Percentiles rank a stretch among this genome's conserved stretches.
Evolutionary conservation across 2,329 filamentous ascomycete species (phyloP).

Genomic region (Clonostachys chloroleuca): DNA sequence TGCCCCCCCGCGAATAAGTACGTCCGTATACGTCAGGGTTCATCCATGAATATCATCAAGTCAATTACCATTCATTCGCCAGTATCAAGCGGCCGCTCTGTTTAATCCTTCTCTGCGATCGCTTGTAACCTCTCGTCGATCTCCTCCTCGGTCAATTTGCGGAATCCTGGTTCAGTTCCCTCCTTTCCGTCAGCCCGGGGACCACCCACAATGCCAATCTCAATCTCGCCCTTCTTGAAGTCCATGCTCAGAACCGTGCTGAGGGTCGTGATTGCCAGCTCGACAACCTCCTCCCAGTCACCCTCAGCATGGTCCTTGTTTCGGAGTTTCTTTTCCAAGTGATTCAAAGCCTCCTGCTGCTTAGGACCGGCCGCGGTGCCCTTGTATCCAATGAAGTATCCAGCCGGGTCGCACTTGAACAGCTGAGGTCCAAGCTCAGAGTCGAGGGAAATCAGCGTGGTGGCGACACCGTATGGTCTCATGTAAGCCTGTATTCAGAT

Average conservation of each 20-base stretch:
- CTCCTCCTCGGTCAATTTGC: constrained; percentile 91
- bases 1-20: no score
- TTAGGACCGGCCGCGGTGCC: constrained; percentile 95
- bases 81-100: constrained; percentile 5
- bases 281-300: constrained; percentile 94
- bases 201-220: constrained; percentile 94
- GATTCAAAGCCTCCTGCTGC: constrained; percentile 97
- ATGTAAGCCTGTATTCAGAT: constrained; percentile 69
- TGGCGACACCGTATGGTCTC: constrained; percentile 93
- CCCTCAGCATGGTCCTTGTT: constrained; percentile 95
- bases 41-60: background rate
- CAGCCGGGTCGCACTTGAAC: constrained; percentile 97
- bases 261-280: constrained; percentile 90
- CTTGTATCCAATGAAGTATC: constrained; percentile 98
- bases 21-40: no score
- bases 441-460: constrained; percentile 91
- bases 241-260: constrained; percentile 97
- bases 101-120: constrained; percentile 95
- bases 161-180: constrained; percentile 74
- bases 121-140: constrained; percentile 97
- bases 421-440: constrained; percentile 89
- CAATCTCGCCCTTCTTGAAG: constrained; percentile 99
- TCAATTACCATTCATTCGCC: constrained; percentile 2
- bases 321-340: constrained; percentile 99
- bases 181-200: constrained; percentile 79